These are phyloP conservation scores for Zygoascus meyerae DNA, from an alignment of 1,139 yeast genomes.

Conservation along the genomic window DNA sequence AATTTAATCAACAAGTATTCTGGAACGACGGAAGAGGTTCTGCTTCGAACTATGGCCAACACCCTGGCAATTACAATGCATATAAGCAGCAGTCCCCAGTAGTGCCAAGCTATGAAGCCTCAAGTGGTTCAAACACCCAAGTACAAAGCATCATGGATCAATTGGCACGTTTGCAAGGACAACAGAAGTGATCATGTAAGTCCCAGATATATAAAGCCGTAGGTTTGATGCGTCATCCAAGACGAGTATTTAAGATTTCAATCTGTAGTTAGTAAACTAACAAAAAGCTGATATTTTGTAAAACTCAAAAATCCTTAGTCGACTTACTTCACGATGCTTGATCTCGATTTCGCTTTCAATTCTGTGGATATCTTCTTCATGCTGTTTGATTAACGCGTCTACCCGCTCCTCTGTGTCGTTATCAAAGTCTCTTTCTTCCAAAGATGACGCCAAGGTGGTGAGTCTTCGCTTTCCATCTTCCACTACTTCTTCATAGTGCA, in stretches of 20 bases:
- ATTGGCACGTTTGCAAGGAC: constrained; percentile 23
- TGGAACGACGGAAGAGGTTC: too few species aligned
- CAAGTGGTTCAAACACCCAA: constrained; percentile 20
- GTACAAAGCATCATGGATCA: constrained; percentile 30
- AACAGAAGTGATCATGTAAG: constrained; percentile 2
- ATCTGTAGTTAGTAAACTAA: constrained; percentile 4
- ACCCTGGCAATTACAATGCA: neutral
- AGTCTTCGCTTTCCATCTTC: constrained; percentile 27
- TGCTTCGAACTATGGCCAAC: constrained; percentile 8
- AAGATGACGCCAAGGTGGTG: constrained; percentile 16
- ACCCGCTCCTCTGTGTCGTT: constrained; percentile 15
- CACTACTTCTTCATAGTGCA: constrained; percentile 32
- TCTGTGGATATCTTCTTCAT: constrained; percentile 26
- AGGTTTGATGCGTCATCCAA: too few species aligned
- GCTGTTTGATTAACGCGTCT: constrained; percentile 26
- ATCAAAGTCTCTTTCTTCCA: constrained; percentile 20
- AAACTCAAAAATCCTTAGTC: neutral
- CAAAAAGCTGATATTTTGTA: neutral
- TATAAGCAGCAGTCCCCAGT: neutral
- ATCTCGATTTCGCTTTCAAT: constrained; percentile 27
- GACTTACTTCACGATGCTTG: constrained; percentile 14
- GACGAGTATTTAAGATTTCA: constrained; percentile 2
- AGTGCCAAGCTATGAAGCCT: neutral
- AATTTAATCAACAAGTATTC: neutral
- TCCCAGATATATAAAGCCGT: too few species aligned